Evolutionary conservation across 805 yeast genomes (phyloP), one percentile per base, ranked within the genome.

Genomic region (Sugiyamaella americana): DNA sequence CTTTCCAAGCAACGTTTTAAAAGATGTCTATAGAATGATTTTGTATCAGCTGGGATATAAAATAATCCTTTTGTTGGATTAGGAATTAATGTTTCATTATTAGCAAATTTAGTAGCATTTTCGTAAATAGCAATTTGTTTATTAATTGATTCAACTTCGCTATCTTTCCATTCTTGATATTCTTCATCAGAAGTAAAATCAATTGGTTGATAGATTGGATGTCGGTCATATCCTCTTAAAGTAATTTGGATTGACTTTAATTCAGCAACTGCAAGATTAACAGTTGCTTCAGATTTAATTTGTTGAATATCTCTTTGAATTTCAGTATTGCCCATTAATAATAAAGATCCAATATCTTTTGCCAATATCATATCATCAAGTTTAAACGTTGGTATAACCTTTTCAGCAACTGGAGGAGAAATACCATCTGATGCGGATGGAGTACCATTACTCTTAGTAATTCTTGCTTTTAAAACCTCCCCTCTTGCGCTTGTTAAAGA

Each of bases 331-430:
- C 78, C 77, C 2, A 78, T 67, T 3, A 59, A 57, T 57, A 84
- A 80, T n/a, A 83, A 45, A 2, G 64, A 60, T 34, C 69, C 71
- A 6, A 84, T 56, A 20, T 75, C 63, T n/a, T 54, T 58, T 1
- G 79, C 72, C 49, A 72, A 69, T 17, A 78, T 75, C 64, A 83
- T 76, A 50, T 82, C 86, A 0, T 70, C 52, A 1, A 80, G 46
- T 32, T 72, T 68, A 57, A 73, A 83, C 0, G 81, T 68, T 26
- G 32, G 11, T 8, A 13, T 13, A 8, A 26, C 32, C 32, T 26
- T 8, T 13, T 26, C 32, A 26, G 8, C 13, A n/a, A n/a, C n/a
- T n/a, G n/a, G n/a, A n/a, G n/a, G n/a, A 1, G 86, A 84, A 29
- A 35, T 18, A 2, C 38, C 44, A 19, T 44, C 42, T 6, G 44